A percentile compares a stretch with the other conserved stretches of the same genome.
Evolutionary conservation across 2,329 filamentous ascomycete species (phyloP).

Genomic region (Chaetomiaceae sp.): DNA sequence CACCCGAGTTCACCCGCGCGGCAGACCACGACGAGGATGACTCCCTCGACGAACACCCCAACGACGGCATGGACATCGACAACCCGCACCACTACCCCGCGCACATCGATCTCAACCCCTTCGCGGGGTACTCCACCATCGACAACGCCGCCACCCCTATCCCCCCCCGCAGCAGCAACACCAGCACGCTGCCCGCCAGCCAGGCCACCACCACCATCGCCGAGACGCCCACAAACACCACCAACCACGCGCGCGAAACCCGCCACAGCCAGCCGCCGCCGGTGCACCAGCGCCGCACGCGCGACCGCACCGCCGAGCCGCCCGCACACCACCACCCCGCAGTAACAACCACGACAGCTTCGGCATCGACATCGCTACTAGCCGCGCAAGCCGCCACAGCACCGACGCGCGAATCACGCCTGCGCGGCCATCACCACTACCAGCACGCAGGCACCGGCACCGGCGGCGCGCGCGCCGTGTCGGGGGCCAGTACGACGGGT

Average conservation of each 20-base stretch:
- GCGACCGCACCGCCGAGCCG: conserved; percentile 5
- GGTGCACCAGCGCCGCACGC: conserved; percentile 1
- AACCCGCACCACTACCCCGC: background rate
- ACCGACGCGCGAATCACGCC: conserved; percentile 1
- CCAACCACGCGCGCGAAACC: background rate
- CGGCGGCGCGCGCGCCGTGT: background rate
- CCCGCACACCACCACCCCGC: background rate
- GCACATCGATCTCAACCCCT: too few relatives aligned
- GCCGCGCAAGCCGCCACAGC: too few relatives aligned
- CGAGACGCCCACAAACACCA: conserved; percentile 11
- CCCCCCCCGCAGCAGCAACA: background rate
- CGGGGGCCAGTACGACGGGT: background rate
- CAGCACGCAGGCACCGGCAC: background rate
- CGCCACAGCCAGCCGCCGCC: conserved; percentile 4
- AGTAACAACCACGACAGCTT: background rate
- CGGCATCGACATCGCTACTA: background rate
- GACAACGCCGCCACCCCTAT: background rate
- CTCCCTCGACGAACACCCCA: too few relatives aligned
- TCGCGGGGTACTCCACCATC: background rate
- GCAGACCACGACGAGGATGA: conserved; percentile 9
- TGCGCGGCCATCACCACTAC: background rate
- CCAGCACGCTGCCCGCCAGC: background rate
- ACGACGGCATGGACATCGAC: conserved; percentile 13
- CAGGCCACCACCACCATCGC: background rate
- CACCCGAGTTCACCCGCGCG: background rate